Evolutionary conservation across 2,329 filamentous ascomycete species (phyloP), one percentile per base, ranked within the genome.

Genomic region (Xenosphaeropsis pyriputrescens): DNA sequence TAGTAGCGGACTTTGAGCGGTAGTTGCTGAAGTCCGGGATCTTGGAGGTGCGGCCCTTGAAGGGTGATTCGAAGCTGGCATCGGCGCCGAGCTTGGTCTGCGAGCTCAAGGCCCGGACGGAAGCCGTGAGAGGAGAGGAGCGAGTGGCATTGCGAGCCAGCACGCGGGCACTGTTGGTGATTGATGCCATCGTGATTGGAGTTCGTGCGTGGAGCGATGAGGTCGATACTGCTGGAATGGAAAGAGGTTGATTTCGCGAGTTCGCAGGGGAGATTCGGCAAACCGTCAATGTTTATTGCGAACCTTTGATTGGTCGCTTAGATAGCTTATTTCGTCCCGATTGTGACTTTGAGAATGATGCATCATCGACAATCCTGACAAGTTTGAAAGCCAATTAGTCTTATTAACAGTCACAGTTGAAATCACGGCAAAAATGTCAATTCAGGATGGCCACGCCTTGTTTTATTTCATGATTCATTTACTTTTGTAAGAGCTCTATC

Each of bases 1-100:
- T 72, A 60, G 79, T 69, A 51, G 65, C 64, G 48, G 67, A 66
- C 59, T 75, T 78, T 63, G 74, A 79, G 64, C 78, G 69, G 70
- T 98, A 98, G 60, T 86, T 80, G 61, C 75, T 75, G 64, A 93
- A 96, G 66, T 83, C 78, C 50, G 91, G 91, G 57, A 96, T 81
- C 62, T 82, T 76, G 61, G 70, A 77, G 51, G 60, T 65, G 51
- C 53, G 50, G 36, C 71, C 71, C 61, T 68, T 72, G 72, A 79
- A 78, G 47, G 75, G 75, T 59, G 69, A 75, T 52, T 69, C 65
- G 65, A 70, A 70, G 62, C 22, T 29, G 31, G 29, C 44, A 36
- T 31, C 39, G 38, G 44, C 39, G 36, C 60, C 39, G 18, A 29
- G 22, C 22, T 36, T 40, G 43, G 41, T 43, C 44, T 48, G 35